Conservation (phyloP, 2,329 filamentous ascomycete species). For the Dothistroma septosporum region DNA sequence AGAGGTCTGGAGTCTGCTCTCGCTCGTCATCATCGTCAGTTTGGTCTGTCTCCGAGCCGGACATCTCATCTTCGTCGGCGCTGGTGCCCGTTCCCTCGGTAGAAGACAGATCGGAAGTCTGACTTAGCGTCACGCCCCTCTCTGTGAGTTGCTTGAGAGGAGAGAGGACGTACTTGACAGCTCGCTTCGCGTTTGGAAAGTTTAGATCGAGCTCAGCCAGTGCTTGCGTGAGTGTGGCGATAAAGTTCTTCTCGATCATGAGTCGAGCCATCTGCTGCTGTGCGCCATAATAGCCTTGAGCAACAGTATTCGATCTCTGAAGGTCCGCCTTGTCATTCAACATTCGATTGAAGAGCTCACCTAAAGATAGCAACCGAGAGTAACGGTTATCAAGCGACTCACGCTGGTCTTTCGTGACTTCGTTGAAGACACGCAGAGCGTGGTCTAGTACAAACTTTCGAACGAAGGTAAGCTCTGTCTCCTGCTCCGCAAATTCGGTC, state of each 20-base stretch:
- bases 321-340: slow-evolving; percentile 70
- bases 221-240: slow-evolving; percentile 80
- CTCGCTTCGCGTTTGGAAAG: slow-evolving; percentile 86
- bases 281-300: slow-evolving; percentile 42
- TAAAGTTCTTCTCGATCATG: slow-evolving; percentile 98
- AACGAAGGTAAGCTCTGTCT: slow-evolving; percentile 82
- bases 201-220: slow-evolving; percentile 95
- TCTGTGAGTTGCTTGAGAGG: slow-evolving; percentile 83
- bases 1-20: slow-evolving; percentile 94
- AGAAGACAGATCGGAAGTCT: slow-evolving; percentile 67
- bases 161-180: slow-evolving; percentile 92
- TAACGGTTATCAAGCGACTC: slow-evolving; percentile 84
- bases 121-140: slow-evolving; percentile 80
- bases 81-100: slow-evolving; percentile 58
- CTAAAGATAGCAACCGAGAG: slow-evolving; percentile 77
- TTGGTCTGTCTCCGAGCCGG: slow-evolving; percentile 72
- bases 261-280: slow-evolving; percentile 83
- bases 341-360: slow-evolving; percentile 90
- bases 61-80: slow-evolving; percentile 76
- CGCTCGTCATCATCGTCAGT: slow-evolving; percentile 62
- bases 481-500: slow-evolving; percentile 60
- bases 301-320: slow-evolving; percentile 35
- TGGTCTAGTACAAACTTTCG: slow-evolving; percentile 94
- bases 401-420: slow-evolving; percentile 86
- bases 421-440: slow-evolving; percentile 84